Evolutionary conservation across 192 early-diverging fungal species (phyloP).

Genomic region (Coemansia sp.): DNA sequence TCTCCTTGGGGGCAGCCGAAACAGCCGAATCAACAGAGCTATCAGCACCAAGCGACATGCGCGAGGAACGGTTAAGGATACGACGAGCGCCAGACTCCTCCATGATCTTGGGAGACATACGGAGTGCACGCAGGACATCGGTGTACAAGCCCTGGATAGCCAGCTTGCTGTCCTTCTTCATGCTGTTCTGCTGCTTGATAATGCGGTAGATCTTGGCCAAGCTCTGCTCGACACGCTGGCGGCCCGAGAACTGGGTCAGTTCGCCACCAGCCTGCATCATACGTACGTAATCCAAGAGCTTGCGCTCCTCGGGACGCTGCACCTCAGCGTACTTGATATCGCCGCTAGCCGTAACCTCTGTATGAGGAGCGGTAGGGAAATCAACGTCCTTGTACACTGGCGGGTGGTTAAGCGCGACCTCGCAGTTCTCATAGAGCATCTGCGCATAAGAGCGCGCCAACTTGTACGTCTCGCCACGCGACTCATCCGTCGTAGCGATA

Average conservation of each 20-base stretch:
- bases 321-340: slow-evolving; percentile 77
- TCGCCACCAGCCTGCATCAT: slow-evolving; percentile 77
- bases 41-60: slow-evolving; percentile 23
- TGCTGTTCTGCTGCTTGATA: slow-evolving; percentile 74
- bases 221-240: slow-evolving; percentile 77
- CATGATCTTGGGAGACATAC: slow-evolving; percentile 73
- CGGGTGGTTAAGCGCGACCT: slow-evolving; percentile 64
- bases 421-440: slow-evolving; percentile 82
- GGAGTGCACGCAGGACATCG: slow-evolving; percentile 70
- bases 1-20: slow-evolving; percentile 72
- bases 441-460: slow-evolving; percentile 68
- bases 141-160: slow-evolving; percentile 87
- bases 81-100: slow-evolving; percentile 59
- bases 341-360: slow-evolving; percentile 71
- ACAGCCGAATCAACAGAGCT: slow-evolving; percentile 53
- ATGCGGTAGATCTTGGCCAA: slow-evolving; percentile 77
- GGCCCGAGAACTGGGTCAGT: slow-evolving; percentile 73
- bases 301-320: slow-evolving; percentile 74
- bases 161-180: slow-evolving; percentile 71
- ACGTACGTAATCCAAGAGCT: slow-evolving; percentile 92
- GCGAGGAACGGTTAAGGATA: slow-evolving; percentile 45
- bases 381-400: slow-evolving; percentile 72
- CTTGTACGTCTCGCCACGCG: slow-evolving; percentile 71
- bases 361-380: slow-evolving; percentile 68
- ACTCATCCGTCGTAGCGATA: slow-evolving; percentile 74